Base-by-base conservation (phyloP, 2,329 filamentous ascomycete species). In the Claviceps arundinis region DNA sequence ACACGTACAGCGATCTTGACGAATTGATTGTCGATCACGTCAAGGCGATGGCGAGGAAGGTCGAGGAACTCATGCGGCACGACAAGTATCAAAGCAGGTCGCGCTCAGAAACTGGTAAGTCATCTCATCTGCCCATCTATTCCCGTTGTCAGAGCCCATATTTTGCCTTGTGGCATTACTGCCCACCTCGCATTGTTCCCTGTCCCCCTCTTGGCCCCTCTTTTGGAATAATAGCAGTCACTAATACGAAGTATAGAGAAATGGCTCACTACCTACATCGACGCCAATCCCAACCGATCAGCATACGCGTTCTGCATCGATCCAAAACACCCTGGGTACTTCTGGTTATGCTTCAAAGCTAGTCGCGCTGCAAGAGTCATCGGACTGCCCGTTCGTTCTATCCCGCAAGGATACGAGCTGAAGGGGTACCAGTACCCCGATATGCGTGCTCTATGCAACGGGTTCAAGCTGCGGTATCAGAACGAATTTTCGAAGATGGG, bases 231-330 rank as follows among this genome's bases (percentile, higher is more conserved):
- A n/a, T 11, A 34, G 30, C 30, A 34, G 30, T 34, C 30, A 45
- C 17, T 37, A 14, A 8, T 2, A 13, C 37, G 22, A 66, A 6
- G 5, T 44, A 6, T 24, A 95, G 91, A 96, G 69, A 84, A 86
- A 78, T 98, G 93, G 91, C 78, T 98, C 59, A 87, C 85, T 37
- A 95, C 89, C 11, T 98, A 97, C 71, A 93, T 91, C 62, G 86
- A 93, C 65, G 93, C 93, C 66, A 97, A 98, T 68, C 91, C 93
- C 11, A 90, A 85, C 64, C 87, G 90, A 56, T 94, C 87, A 56
- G 87, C 89, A 59, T 98, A 98, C 68, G 87, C 88, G 46, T 97
- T 98, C 75, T 97, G 91, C 75, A 84, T 95, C 65, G 89, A 97
- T 65, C 78, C 85, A 37, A 90, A 90, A 68, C 85, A 91, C 65